Conservation (phyloP, 2,329 filamentous ascomycete genomes). For the Dothidotthia symphoricarpi region DNA sequence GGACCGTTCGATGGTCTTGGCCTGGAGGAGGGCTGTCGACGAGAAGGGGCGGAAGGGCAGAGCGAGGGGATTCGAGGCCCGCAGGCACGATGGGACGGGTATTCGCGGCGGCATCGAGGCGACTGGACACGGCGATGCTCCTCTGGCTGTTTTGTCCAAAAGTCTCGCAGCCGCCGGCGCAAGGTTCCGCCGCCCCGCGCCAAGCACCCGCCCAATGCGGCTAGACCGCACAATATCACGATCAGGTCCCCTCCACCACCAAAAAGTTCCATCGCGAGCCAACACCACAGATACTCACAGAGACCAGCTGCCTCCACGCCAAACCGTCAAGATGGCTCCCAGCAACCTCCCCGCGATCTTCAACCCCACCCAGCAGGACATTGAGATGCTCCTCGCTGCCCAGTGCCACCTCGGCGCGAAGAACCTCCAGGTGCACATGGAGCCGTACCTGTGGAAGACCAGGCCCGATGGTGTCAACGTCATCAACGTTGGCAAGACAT, state of each 20-base stretch:
- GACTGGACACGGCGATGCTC: constrained; percentile 7
- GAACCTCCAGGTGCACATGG: constrained; percentile 99
- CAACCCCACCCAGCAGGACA: constrained; percentile 96
- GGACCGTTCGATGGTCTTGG: constrained; percentile 46
- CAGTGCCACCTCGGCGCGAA: constrained; percentile 96
- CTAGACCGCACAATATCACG: constrained; percentile 18
- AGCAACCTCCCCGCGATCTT: constrained; percentile 90
- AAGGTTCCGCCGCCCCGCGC: constrained; percentile 1
- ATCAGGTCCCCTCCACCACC: constrained; percentile 12
- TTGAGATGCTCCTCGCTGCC: constrained; percentile 98
- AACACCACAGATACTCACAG: too few species aligned
- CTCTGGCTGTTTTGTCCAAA: too few species aligned
- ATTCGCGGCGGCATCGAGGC: constrained; percentile 50
- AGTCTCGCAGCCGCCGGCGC: background rate
- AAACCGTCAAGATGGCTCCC: constrained; percentile 77
- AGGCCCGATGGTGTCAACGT: constrained; percentile 97
- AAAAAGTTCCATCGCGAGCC: constrained; percentile 18
- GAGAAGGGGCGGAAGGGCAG: constrained; percentile 59
- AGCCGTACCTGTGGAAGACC: constrained; percentile 99
- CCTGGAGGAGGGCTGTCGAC: constrained; percentile 62
- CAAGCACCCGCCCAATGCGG: constrained; percentile 10
- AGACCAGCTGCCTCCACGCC: constrained; percentile 8
- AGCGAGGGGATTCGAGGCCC: constrained; percentile 46
- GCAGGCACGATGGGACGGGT: constrained; percentile 45
- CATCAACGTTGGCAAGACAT: constrained; percentile 99